These are phyloP conservation scores for Lepidopterella palustris DNA, from an alignment of 495 filamentous ascomycete species.

Conservation along the genomic window DNA sequence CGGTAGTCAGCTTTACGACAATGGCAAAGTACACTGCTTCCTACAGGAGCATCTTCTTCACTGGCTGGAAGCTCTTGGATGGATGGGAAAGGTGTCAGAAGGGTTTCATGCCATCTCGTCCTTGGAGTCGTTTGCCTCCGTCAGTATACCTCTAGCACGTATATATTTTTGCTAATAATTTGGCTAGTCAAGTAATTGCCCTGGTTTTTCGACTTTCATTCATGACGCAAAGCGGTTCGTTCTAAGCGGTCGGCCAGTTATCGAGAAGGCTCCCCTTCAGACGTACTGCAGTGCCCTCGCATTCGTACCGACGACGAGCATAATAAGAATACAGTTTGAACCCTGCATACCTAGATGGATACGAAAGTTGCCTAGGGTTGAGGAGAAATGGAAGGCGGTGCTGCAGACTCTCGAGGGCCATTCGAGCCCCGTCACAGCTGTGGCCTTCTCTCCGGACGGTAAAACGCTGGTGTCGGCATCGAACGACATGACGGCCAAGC, in stretches of 20 bases:
- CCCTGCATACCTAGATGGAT: conserved; percentile 8
- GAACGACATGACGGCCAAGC: background rate
- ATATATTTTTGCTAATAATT: background rate
- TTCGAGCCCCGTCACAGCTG: conserved; percentile 32
- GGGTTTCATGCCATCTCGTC: conserved; percentile 18
- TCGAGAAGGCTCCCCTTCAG: conserved; percentile 33
- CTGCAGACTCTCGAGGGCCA: conserved; percentile 45
- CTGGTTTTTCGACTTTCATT: conserved; percentile 26
- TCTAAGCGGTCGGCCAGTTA: conserved; percentile 22
- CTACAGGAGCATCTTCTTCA: conserved; percentile 41
- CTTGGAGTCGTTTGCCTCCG: background rate
- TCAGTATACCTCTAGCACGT: background rate
- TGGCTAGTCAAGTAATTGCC: background rate
- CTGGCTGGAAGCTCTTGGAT: conserved; percentile 37
- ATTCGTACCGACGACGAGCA: conserved; percentile 33
- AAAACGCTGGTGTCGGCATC: conserved; percentile 26
- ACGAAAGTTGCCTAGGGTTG: background rate
- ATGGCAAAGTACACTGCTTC: conserved; percentile 32
- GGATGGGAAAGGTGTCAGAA: conserved; percentile 26
- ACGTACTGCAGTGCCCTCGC: conserved; percentile 33
- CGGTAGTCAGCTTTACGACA: background rate
- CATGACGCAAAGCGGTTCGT: conserved; percentile 38
- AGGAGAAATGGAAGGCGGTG: conserved; percentile 28
- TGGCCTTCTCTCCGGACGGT: no score
- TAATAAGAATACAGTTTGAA: conserved; percentile 24